These are phyloP conservation scores for Porphyrellus cyaneotinctus DNA, from an alignment of 768 basidiomycete species.

Conservation along the genomic window DNA sequence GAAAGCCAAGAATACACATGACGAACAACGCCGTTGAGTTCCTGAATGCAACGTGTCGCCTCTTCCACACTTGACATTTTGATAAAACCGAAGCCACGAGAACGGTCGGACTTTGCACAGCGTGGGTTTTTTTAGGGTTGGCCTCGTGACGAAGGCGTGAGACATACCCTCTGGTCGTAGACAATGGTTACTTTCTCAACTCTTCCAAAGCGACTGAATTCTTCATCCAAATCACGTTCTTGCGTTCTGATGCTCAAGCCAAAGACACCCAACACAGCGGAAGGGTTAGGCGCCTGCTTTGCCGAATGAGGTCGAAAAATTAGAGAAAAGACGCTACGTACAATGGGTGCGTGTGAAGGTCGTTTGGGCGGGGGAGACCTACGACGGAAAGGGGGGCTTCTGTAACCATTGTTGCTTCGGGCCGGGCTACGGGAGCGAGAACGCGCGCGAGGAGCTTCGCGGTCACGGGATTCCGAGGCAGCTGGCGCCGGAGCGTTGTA, in stretches of 20 bases:
- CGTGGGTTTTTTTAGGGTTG: slow-evolving; percentile 23
- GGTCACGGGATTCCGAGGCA: slow-evolving; percentile 44
- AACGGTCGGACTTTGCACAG: slow-evolving; percentile 74
- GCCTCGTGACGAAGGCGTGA: background rate
- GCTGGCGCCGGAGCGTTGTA: slow-evolving; percentile 63
- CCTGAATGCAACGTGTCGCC: slow-evolving; percentile 80
- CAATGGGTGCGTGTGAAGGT: slow-evolving; percentile 69
- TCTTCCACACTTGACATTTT: slow-evolving; percentile 89
- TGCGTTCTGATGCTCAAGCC: slow-evolving; percentile 94
- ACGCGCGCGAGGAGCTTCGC: slow-evolving; percentile 60
- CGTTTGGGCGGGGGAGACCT: slow-evolving; percentile 59
- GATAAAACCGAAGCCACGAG: slow-evolving; percentile 97
- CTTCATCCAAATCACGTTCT: slow-evolving; percentile 92
- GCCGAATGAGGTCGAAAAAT: slow-evolving; percentile 33
- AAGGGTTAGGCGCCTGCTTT: slow-evolving; percentile 81
- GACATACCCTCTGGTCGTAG: slow-evolving; percentile 88
- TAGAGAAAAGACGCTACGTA: slow-evolving; percentile 36
- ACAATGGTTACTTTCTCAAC: slow-evolving; percentile 97
- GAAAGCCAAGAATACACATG: background rate
- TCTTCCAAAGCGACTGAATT: slow-evolving; percentile 82
- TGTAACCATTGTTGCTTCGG: slow-evolving; percentile 49
- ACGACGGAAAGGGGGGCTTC: slow-evolving; percentile 55
- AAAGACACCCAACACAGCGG: slow-evolving; percentile 92
- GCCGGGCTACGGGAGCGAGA: slow-evolving; percentile 72
- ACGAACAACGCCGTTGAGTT: slow-evolving; percentile 88